A percentile compares a stretch with the other conserved stretches of the same genome.
These are phyloP conservation scores for Chlamydomonas sphaeroides DNA, from an alignment of 139 green algal genomes.

Conservation along the genomic window DNA sequence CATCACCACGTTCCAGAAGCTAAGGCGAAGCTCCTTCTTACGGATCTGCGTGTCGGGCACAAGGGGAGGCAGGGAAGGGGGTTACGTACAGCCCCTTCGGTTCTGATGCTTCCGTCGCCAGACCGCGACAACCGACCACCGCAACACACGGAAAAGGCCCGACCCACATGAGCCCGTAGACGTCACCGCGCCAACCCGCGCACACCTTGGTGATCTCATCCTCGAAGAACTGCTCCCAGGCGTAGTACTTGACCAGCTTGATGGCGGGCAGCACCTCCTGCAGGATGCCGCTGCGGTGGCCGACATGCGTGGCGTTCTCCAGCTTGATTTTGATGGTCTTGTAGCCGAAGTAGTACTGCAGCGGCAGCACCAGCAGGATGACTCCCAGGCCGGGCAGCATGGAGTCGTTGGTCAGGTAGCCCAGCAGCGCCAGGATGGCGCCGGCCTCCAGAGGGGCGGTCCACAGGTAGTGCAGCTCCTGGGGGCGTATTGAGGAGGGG, in stretches of 20 bases:
- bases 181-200: no score
- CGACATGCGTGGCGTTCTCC: conserved; percentile 52
- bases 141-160: no score
- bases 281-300: conserved; percentile 49
- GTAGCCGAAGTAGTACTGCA: conserved; percentile 74
- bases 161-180: no score
- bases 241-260: conserved; percentile 76
- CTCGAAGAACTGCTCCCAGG: conserved; percentile 75
- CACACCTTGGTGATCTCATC: conserved; percentile 48
- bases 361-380: conserved; percentile 41
- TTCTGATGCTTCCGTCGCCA: no score
- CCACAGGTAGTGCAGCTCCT: conserved; percentile 79
- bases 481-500: no score
- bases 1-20: conserved; percentile 60
- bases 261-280: conserved; percentile 77
- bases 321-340: conserved; percentile 72
- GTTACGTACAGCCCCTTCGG: no score
- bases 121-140: no score
- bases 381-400: conserved; percentile 38
- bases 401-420: conserved; percentile 52
- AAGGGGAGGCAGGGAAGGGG: no score
- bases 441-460: conserved; percentile 66
- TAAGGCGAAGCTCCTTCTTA: conserved; percentile 47
- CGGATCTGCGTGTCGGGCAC: no score
- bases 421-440: conserved; percentile 69